Percentiles rank a stretch among this genome's conserved stretches.
Conservation (phyloP, 139 green algal species). For the Edaphochlamys debaryana region DNA sequence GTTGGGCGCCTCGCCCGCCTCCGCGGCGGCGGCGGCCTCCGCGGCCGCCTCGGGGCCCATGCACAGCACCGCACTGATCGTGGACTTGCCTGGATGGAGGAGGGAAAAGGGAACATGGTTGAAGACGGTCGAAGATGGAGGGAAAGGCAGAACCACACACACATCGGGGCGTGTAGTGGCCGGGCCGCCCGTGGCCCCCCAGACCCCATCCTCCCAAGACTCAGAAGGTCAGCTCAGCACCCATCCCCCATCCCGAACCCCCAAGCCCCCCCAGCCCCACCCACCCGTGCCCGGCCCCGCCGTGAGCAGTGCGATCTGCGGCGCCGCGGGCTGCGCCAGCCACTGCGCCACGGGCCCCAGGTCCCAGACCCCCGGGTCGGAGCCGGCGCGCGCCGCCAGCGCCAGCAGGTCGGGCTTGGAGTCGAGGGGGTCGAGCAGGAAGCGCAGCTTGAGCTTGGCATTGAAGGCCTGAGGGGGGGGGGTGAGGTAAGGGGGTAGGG, state of each 20-base stretch:
- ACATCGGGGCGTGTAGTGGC: too few relatives aligned
- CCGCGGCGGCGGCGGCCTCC: conserved; percentile 22
- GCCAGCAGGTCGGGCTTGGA: conserved; percentile 1
- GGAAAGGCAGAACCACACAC: too few relatives aligned
- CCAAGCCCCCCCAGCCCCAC: background rate
- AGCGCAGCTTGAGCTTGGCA: conserved; percentile 41
- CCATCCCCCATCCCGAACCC: too few relatives aligned
- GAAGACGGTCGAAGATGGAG: too few relatives aligned
- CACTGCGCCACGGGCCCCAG: conserved; percentile 5
- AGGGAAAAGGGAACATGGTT: background rate
- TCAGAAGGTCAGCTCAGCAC: too few relatives aligned
- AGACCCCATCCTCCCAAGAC: too few relatives aligned
- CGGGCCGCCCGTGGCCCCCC: too few relatives aligned
- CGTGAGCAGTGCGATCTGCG: conserved; percentile 22
- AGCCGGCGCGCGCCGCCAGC: conserved; percentile 4
- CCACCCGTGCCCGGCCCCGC: conserved; percentile 12
- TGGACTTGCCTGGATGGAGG: conserved; percentile 28
- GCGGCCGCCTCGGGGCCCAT: conserved; percentile 34
- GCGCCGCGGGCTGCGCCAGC: conserved; percentile 1
- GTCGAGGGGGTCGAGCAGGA: conserved; percentile 40
- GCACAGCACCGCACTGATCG: conserved; percentile 16
- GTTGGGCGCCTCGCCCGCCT: background rate
- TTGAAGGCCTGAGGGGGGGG: conserved; percentile 17
- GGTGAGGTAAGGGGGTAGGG: background rate
- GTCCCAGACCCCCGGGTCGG: conserved; percentile 3